Evolutionary conservation across 257 asterid genomes (phyloP).

Genomic region (Handroanthus guayacan): DNA sequence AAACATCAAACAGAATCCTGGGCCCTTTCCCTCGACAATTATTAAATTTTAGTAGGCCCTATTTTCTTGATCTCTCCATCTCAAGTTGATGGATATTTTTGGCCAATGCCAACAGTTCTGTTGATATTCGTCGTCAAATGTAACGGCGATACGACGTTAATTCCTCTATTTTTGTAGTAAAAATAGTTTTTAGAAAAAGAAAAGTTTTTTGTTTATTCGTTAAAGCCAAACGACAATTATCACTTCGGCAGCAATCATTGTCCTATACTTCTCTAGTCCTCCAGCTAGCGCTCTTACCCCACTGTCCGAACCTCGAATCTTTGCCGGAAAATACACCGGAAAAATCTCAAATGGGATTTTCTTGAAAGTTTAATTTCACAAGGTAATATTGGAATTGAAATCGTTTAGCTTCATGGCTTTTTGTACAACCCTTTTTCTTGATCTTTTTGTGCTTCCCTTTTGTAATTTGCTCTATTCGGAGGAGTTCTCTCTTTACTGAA

Average conservation of each 20-base stretch:
- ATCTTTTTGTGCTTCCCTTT: not conserved
- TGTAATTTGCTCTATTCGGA: not conserved
- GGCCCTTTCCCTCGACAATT: constrained; percentile 28
- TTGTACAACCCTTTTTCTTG: constrained; percentile 22
- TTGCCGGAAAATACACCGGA: constrained; percentile 60
- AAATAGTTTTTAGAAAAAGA: not conserved
- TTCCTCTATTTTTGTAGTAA: not conserved
- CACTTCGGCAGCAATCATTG: constrained; percentile 48
- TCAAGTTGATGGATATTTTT: constrained; percentile 36
- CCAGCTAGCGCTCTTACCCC: constrained; percentile 47
- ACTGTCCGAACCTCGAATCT: constrained; percentile 30
- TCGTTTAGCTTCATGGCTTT: not conserved
- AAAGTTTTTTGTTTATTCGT: constrained; percentile 30
- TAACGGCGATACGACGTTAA: constrained; percentile 51
- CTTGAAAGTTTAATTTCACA: not conserved
- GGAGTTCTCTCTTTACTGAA: too few relatives aligned
- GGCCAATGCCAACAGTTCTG: constrained; percentile 28
- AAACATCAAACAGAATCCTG: not conserved
- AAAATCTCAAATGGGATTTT: constrained; percentile 31
- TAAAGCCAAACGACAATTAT: constrained; percentile 51
- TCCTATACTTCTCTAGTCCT: constrained; percentile 41
- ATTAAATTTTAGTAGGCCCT: constrained; percentile 39
- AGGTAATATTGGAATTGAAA: not conserved
- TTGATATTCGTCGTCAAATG: constrained; percentile 47
- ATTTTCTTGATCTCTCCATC: constrained; percentile 36